Percentiles rank a stretch among this genome's conserved stretches.
These are phyloP conservation scores for Yamadazyma ubonensis DNA, from an alignment of 805 yeast species.

Conservation along the genomic window DNA sequence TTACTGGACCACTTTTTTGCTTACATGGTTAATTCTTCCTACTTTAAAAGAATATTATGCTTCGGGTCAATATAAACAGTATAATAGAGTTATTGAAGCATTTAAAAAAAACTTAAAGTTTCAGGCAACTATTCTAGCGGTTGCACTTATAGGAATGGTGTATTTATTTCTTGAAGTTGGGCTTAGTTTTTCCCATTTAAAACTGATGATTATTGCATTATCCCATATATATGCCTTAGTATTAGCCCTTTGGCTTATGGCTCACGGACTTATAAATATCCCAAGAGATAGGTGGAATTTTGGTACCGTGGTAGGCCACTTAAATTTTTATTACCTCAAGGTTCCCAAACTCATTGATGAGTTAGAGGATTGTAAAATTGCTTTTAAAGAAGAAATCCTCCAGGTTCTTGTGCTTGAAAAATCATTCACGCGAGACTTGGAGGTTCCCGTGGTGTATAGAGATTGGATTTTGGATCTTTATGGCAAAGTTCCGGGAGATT, in stretches of 20 bases:
- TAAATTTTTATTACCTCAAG: slow-evolving; percentile 46
- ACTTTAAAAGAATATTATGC: slow-evolving; percentile 68
- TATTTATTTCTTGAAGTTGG: slow-evolving; percentile 56
- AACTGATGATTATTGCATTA: slow-evolving; percentile 67
- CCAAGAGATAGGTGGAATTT: slow-evolving; percentile 52
- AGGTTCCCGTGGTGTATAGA: slow-evolving; percentile 40
- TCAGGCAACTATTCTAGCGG: slow-evolving; percentile 54
- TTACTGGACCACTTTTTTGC: slow-evolving; percentile 77
- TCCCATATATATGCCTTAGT: slow-evolving; percentile 76
- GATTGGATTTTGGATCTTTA: slow-evolving; percentile 66
- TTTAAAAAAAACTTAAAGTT: slow-evolving; percentile 55
- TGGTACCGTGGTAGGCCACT: slow-evolving; percentile 28
- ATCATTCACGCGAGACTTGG: slow-evolving; percentile 33
- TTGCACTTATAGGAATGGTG: slow-evolving; percentile 53
- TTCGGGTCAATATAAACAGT: slow-evolving; percentile 60
- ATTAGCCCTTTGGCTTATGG: slow-evolving; percentile 79
- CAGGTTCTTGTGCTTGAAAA: slow-evolving; percentile 54
- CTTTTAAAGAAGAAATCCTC: slow-evolving; percentile 61
- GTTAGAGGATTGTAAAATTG: slow-evolving; percentile 60
- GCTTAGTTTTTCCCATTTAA: slow-evolving; percentile 53
- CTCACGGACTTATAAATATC: slow-evolving; percentile 70
- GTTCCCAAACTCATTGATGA: slow-evolving; percentile 60
- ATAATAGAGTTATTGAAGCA: slow-evolving; percentile 54
- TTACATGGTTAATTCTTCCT: slow-evolving; percentile 79
- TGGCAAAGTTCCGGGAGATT: slow-evolving; percentile 41